These are phyloP conservation scores for Xylaria palmicola DNA, from an alignment of 495 filamentous ascomycete genomes.

Conservation along the genomic window DNA sequence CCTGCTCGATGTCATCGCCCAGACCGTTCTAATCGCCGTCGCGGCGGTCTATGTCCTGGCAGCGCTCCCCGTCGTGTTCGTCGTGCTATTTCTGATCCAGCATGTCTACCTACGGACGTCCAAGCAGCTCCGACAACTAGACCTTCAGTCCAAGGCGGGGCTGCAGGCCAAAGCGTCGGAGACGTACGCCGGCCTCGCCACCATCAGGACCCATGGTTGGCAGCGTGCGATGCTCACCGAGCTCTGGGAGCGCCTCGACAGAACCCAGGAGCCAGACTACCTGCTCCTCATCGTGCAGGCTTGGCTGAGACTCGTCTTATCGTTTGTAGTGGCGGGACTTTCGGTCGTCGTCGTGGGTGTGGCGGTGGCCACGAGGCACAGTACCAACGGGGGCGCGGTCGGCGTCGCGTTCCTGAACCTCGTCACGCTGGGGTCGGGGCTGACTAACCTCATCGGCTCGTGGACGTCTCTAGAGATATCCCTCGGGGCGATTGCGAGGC, in stretches of 20 bases:
- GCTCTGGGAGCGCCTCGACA: slow-evolving; percentile 24
- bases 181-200: slow-evolving; percentile 35
- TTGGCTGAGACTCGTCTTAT: slow-evolving; percentile 40
- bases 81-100: slow-evolving; percentile 40
- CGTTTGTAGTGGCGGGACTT: slow-evolving; percentile 34
- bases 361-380: slow-evolving; percentile 15
- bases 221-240: slow-evolving; percentile 20
- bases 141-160: slow-evolving; percentile 51
- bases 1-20: slow-evolving; percentile 6
- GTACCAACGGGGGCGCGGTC: slow-evolving; percentile 21
- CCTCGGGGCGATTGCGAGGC: slow-evolving; percentile 49
- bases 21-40: slow-evolving; percentile 10
- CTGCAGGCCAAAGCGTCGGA: slow-evolving; percentile 42
- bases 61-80: slow-evolving; percentile 26
- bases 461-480: slow-evolving; percentile 54
- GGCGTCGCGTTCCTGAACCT: slow-evolving; percentile 33
- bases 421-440: slow-evolving; percentile 21
- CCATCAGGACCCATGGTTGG: slow-evolving; percentile 38
- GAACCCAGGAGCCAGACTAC: slow-evolving; percentile 41
- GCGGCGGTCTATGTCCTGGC: slow-evolving; percentile 5
- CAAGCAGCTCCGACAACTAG: slow-evolving; percentile 50
- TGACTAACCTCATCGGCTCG: slow-evolving; percentile 37
- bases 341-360: slow-evolving; percentile 32
- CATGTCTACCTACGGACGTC: slow-evolving; percentile 49
- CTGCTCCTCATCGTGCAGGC: slow-evolving; percentile 40